Evolutionary conservation across 352 stramenopile genomes (phyloP), one percentile per base, ranked within the genome.

Genomic region (Pythium chondricola): DNA sequence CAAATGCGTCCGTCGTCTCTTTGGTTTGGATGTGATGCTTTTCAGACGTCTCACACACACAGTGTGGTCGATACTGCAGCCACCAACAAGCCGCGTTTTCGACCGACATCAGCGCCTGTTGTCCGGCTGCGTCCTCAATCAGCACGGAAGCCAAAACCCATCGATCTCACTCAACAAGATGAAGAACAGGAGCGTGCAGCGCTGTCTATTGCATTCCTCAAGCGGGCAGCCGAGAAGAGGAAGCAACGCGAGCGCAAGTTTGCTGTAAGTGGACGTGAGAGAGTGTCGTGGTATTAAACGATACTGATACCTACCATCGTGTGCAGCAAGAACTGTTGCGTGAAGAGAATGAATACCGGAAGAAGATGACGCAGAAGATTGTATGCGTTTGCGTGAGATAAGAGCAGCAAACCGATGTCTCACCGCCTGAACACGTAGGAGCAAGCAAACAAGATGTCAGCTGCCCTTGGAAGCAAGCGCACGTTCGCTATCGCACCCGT

Each of bases 371-470:
- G 4, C 71, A 78, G 45, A 86, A 89, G 50, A 85, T 87, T 35
- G 69, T 81, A 42, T 31, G 65, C 31, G 18, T 20, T 4, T 33
- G 13, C 13, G 13, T 33, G 29, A 13, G 7, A 33, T n/a, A n/a
- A n/a, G n/a, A n/a, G n/a, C n/a, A n/a, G n/a, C n/a, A n/a, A n/a
- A n/a, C n/a, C n/a, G n/a, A n/a, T n/a, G n/a, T n/a, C n/a, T n/a
- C n/a, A n/a, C n/a, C n/a, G n/a, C n/a, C n/a, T n/a, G n/a, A n/a
- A n/a, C n/a, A n/a, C n/a, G n/a, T n/a, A 81, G 69, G 77, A 87
- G 16, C 77, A 89, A 68, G 74, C 74, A n/a, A 89, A 89, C 56
- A 82, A 84, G 48, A 83, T 87, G 66, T 68, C 72, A n/a, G 39
- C 61, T 3, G 53, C 46, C 20, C 35, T 57, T 27, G 71, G 73